These are phyloP conservation scores for Trichophyton simii DNA, from an alignment of 2,329 filamentous ascomycete genomes.

Conservation along the genomic window DNA sequence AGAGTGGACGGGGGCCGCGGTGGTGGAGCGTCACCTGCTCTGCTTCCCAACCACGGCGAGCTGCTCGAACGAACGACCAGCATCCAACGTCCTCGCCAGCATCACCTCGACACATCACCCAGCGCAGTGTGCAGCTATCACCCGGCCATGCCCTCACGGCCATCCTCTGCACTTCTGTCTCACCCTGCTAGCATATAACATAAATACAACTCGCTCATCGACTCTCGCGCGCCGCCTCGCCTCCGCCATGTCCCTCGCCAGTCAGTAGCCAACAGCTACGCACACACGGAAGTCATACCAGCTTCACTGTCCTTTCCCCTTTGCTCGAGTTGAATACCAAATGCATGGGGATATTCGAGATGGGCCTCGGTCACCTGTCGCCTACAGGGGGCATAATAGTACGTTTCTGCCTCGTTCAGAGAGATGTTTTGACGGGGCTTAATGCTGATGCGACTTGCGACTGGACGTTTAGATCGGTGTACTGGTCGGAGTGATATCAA, in stretches of 20 bases:
- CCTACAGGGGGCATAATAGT: conserved; percentile 66
- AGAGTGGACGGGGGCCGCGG: background rate
- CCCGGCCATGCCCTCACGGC: conserved; percentile 2
- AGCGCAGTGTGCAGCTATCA: conserved; percentile 3
- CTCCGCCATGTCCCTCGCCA: conserved; percentile 13
- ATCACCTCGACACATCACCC: background rate
- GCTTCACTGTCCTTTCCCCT: conserved; percentile 5
- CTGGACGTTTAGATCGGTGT: conserved; percentile 62
- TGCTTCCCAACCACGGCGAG: background rate
- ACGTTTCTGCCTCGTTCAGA: conserved; percentile 24
- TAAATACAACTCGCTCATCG: background rate
- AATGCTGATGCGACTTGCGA: background rate
- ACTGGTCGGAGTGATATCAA: conserved; percentile 82
- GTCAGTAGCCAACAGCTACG: conserved; percentile 15
- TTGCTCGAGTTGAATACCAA: conserved; percentile 11
- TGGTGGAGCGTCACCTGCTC: conserved; percentile 4
- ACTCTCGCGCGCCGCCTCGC: conserved; percentile 22
- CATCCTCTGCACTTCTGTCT: background rate
- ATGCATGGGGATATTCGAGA: conserved; percentile 34
- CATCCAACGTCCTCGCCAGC: background rate
- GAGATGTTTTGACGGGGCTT: background rate
- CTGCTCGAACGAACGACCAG: background rate
- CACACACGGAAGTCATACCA: conserved; percentile 13
- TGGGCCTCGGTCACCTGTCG: conserved; percentile 66
- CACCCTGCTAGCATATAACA: background rate